Evolutionary conservation across 306 rosid species (phyloP).

Genomic region (Sicyos baderoa): DNA sequence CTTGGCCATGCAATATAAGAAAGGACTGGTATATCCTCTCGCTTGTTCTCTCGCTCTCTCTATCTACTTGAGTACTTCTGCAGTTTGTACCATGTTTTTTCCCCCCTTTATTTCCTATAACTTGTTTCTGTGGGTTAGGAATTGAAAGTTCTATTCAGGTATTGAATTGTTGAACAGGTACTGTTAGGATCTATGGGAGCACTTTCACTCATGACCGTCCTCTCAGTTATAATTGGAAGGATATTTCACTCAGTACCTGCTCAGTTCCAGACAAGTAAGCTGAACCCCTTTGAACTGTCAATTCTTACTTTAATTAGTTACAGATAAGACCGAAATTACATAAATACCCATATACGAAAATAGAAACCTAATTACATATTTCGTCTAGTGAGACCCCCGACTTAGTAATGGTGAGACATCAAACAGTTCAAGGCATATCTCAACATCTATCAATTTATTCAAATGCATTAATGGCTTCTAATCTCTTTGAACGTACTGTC

Average conservation of each 20-base stretch:
- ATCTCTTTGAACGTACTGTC: background rate
- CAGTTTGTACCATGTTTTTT: background rate
- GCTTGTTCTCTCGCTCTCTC: background rate
- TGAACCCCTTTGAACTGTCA: background rate
- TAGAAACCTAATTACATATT: no score
- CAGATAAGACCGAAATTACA: no score
- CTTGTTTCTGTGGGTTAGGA: constrained; percentile 14
- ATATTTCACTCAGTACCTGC: constrained; percentile 92
- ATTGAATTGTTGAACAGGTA: constrained; percentile 49
- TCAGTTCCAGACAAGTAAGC: constrained; percentile 96
- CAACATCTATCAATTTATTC: no score
- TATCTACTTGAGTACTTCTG: background rate
- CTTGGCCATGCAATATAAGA: constrained; percentile 91
- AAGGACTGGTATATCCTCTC: constrained; percentile 59
- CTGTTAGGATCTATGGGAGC: constrained; percentile 86
- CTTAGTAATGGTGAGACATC: no score
- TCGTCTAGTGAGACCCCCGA: no score
- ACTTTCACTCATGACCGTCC: constrained; percentile 74
- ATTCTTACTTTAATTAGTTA: no score
- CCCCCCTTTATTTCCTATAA: background rate
- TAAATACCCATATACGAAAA: no score
- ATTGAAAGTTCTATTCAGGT: constrained; percentile 24
- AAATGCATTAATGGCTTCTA: background rate
- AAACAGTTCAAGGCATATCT: no score
- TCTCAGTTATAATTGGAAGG: constrained; percentile 80